Percentiles rank a stretch among this genome's conserved stretches.
phyloP scores from a whole-genome alignment of 2,329 filamentous ascomycete genomes.

The Calonectria crousiana region DNA sequence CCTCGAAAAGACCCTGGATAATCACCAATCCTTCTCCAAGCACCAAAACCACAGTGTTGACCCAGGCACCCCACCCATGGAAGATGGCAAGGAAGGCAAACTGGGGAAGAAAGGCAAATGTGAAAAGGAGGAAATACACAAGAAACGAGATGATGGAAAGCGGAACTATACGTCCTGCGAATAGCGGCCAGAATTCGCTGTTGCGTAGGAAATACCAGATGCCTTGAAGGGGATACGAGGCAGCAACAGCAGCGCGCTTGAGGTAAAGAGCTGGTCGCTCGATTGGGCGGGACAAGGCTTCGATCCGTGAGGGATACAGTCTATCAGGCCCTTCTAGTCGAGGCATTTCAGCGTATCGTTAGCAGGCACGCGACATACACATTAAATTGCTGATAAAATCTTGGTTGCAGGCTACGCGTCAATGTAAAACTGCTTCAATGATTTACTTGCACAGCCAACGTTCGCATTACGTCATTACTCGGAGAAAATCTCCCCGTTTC shows the following conservation, averaged over 20 bases:
- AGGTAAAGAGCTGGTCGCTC: conserved; percentile 57
- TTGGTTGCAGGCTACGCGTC: background rate
- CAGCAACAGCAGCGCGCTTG: conserved; percentile 58
- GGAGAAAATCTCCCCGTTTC: conserved; percentile 17
- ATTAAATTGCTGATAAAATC: background rate
- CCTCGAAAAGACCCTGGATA: conserved; percentile 78
- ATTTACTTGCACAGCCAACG: conserved; percentile 21
- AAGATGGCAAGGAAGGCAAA: conserved; percentile 91
- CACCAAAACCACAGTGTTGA: conserved; percentile 88
- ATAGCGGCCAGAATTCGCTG: conserved; percentile 85
- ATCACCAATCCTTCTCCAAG: conserved; percentile 85
- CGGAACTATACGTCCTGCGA: conserved; percentile 82
- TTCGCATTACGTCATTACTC: conserved; percentile 27
- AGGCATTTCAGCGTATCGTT: conserved; percentile 33
- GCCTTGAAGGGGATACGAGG: conserved; percentile 74
- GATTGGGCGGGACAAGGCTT: conserved; percentile 40
- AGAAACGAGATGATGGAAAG: conserved; percentile 84
- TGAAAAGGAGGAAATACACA: conserved; percentile 87
- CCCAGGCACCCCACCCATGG: conserved; percentile 88
- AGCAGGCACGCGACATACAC: background rate
- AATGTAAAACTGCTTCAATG: background rate
- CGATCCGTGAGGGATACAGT: conserved; percentile 28
- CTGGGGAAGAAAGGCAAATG: conserved; percentile 90
- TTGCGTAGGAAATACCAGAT: conserved; percentile 85
- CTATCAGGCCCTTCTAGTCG: conserved; percentile 19